phyloP scores from a whole-genome alignment of 805 yeast genomes.

The Candida nemodendra region DNA sequence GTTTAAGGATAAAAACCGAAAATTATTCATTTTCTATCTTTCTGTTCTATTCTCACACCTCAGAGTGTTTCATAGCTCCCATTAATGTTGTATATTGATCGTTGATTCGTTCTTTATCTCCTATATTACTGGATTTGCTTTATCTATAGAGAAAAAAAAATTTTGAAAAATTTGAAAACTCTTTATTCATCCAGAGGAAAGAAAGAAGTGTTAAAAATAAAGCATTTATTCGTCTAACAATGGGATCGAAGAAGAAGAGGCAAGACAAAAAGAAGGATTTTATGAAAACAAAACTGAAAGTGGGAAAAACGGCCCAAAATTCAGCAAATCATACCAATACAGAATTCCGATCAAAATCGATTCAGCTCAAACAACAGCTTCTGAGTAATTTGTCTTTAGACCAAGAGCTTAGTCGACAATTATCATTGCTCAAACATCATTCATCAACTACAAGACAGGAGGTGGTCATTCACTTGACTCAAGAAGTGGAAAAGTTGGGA shows the following conservation, averaged over 20 bases:
- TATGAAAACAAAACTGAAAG: slow-evolving; percentile 74
- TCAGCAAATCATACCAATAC: slow-evolving; percentile 82
- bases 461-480: slow-evolving; percentile 48
- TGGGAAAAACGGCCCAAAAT: slow-evolving; percentile 76
- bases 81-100: not conserved
- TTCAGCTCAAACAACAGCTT: slow-evolving; percentile 40
- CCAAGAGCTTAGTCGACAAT: slow-evolving; percentile 53
- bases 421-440: slow-evolving; percentile 75
- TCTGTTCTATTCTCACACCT: no score
- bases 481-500: slow-evolving; percentile 12
- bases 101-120: slow-evolving; percentile 1
- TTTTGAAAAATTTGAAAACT: not conserved
- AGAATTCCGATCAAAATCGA: slow-evolving; percentile 69
- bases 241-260: slow-evolving; percentile 57
- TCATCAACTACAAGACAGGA: slow-evolving; percentile 69
- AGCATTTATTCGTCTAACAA: no score
- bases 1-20: slow-evolving; percentile 9
- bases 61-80: no score
- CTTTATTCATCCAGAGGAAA: no score
- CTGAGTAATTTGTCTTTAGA: slow-evolving; percentile 28
- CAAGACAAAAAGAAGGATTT: slow-evolving; percentile 72
- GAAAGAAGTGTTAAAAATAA: not conserved
- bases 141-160: not conserved
- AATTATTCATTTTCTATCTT: slow-evolving; percentile 12
- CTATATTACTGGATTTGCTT: no score